phyloP scores from a whole-genome alignment of 768 basidiomycete genomes.

The Auricularia cornea region DNA sequence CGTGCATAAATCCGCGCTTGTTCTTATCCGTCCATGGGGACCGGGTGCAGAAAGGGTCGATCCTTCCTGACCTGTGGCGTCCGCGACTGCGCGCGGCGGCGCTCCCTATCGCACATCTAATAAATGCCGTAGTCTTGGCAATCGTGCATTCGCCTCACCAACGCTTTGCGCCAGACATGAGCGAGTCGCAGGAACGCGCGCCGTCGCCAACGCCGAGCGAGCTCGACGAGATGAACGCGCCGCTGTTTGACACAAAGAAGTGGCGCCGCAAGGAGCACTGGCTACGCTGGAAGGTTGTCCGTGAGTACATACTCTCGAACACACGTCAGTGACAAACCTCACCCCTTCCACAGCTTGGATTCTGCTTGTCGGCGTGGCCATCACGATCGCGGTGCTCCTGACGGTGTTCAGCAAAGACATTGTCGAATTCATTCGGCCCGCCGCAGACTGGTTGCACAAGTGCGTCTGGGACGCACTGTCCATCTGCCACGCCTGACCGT shows the following conservation, averaged over 20 bases:
- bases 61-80: no score
- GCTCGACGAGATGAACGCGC: conserved; percentile 5
- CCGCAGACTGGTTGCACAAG: neutral
- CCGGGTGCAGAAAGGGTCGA: no score
- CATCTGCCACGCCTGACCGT: no score
- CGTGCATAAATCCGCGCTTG: no score
- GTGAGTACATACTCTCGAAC: neutral
- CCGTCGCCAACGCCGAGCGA: conserved; percentile 17
- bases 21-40: no score
- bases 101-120: no score
- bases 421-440: neutral
- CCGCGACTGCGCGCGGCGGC: no score
- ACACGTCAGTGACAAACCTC: neutral
- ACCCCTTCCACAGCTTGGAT: neutral
- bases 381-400: neutral
- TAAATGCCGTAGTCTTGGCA: no score
- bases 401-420: neutral
- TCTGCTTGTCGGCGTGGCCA: neutral
- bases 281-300: neutral
- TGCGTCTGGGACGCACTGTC: neutral
- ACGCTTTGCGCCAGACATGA: no score
- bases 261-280: neutral
- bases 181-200: no score
- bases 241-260: neutral
- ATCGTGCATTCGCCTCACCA: no score